phyloP scores from a whole-genome alignment of 2,329 filamentous ascomycete species.

The Biscogniauxia mediterranea region DNA sequence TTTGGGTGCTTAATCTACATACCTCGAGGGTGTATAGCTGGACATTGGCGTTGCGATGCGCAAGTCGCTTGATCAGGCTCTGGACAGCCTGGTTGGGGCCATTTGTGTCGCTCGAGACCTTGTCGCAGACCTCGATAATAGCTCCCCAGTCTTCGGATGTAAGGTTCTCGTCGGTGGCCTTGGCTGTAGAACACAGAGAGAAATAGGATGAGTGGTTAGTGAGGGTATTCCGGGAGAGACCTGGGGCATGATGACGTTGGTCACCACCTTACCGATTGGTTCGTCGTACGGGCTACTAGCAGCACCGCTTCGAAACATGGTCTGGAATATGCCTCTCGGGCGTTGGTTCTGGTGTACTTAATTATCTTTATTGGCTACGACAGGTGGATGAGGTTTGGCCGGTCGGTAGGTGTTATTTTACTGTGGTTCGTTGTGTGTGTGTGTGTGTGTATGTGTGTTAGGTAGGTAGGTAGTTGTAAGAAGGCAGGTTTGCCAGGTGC shows the following conservation, averaged over 20 bases:
- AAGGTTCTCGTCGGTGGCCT: slow-evolving; percentile 95
- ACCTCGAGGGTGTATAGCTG: slow-evolving; percentile 93
- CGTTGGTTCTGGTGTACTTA: not conserved
- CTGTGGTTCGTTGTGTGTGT: too few relatives aligned
- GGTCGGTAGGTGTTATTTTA: too few relatives aligned
- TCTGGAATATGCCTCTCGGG: not conserved
- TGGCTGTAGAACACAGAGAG: slow-evolving; percentile 41
- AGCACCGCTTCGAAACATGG: slow-evolving; percentile 58
- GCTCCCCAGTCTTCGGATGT: slow-evolving; percentile 74
- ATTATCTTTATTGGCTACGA: not conserved
- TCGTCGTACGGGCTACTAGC: slow-evolving; percentile 59
- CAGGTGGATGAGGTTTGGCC: too few relatives aligned
- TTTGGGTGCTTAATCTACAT: slow-evolving; percentile 6
- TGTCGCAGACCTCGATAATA: slow-evolving; percentile 64
- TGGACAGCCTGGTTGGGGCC: slow-evolving; percentile 81
- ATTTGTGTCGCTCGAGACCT: slow-evolving; percentile 52
- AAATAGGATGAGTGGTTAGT: slow-evolving; percentile 7
- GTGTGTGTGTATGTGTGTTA: too few relatives aligned
- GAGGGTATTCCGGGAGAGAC: not conserved
- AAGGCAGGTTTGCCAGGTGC: too few relatives aligned
- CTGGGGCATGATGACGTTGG: slow-evolving; percentile 7
- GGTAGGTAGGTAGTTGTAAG: too few relatives aligned
- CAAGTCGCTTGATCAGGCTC: slow-evolving; percentile 86
- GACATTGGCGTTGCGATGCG: slow-evolving; percentile 92
- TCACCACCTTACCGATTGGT: slow-evolving; percentile 47